phyloP scores from a whole-genome alignment of 1,139 yeast genomes.

The Yamadazyma siamensis region DNA sequence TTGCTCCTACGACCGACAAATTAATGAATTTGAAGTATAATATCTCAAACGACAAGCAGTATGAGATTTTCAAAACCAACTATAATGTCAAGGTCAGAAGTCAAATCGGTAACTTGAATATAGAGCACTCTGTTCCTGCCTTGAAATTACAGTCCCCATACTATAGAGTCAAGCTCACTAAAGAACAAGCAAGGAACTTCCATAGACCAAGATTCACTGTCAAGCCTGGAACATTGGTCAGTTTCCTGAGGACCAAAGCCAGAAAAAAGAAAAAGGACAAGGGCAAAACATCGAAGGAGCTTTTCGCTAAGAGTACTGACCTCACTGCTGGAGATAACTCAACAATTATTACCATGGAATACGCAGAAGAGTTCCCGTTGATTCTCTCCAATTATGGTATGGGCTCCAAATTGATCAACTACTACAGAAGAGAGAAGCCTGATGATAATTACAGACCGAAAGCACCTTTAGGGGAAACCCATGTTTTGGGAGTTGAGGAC shows the following conservation, averaged over 20 bases:
- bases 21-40: constrained; percentile 58
- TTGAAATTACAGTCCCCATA: constrained; percentile 84
- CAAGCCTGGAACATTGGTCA: constrained; percentile 73
- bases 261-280: constrained; percentile 88
- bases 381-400: constrained; percentile 88
- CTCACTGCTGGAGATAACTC: constrained; percentile 80
- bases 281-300: constrained; percentile 74
- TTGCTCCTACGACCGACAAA: constrained; percentile 49
- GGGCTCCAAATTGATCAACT: constrained; percentile 92
- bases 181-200: constrained; percentile 69
- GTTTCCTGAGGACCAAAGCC: constrained; percentile 70
- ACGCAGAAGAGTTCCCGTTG: constrained; percentile 85
- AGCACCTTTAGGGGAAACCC: constrained; percentile 89
- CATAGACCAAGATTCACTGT: constrained; percentile 77
- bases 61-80: constrained; percentile 77
- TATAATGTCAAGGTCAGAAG: constrained; percentile 91
- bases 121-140: constrained; percentile 92
- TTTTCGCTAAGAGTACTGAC: constrained; percentile 69
- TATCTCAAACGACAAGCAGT: constrained; percentile 84
- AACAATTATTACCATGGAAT: constrained; percentile 75
- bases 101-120: constrained; percentile 84
- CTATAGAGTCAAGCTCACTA: constrained; percentile 74
- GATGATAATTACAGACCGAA: constrained; percentile 89
- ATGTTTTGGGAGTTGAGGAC: constrained; percentile 91
- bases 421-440: constrained; percentile 78